These are phyloP conservation scores for Rhizopogon salebrosus DNA, from an alignment of 768 basidiomycete genomes.

Conservation along the genomic window DNA sequence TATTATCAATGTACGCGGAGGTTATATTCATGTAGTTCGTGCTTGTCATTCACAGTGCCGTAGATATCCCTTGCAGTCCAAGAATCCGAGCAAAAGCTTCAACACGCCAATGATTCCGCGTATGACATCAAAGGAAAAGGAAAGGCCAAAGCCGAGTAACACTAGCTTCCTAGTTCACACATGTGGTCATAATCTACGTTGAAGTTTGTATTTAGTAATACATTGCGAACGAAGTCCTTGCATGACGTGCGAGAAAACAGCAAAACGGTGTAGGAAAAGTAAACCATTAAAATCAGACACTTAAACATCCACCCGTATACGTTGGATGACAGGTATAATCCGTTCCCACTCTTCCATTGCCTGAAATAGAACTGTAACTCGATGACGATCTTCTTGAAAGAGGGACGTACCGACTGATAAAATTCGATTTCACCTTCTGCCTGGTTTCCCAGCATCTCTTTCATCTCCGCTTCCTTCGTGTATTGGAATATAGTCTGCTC, in stretches of 20 bases:
- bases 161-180: neutral
- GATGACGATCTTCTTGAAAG: conserved; percentile 2
- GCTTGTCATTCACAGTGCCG: neutral
- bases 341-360: conserved; percentile 98
- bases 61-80: conserved; percentile 76
- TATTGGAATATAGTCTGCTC: conserved; percentile 90
- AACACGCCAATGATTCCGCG: conserved; percentile 8
- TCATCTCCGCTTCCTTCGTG: conserved; percentile 94
- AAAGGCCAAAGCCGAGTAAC: conserved; percentile 5
- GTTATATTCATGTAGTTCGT: neutral
- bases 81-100: conserved; percentile 70
- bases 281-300: conserved; percentile 12
- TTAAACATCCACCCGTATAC: conserved; percentile 89
- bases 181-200: neutral
- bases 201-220: conserved; percentile 5
- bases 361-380: conserved; percentile 30
- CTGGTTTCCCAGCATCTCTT: conserved; percentile 83
- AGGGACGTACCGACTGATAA: conserved; percentile 69
- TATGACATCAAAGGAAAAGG: conserved; percentile 9
- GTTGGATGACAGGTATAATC: conserved; percentile 89
- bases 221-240: conserved; percentile 7
- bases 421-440: conserved; percentile 96
- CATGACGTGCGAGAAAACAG: conserved; percentile 6
- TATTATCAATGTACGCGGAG: conserved; percentile 59
- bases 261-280: conserved; percentile 9